Conservation (phyloP, 805 yeast species). For the Isabelozyma gotoi region DNA sequence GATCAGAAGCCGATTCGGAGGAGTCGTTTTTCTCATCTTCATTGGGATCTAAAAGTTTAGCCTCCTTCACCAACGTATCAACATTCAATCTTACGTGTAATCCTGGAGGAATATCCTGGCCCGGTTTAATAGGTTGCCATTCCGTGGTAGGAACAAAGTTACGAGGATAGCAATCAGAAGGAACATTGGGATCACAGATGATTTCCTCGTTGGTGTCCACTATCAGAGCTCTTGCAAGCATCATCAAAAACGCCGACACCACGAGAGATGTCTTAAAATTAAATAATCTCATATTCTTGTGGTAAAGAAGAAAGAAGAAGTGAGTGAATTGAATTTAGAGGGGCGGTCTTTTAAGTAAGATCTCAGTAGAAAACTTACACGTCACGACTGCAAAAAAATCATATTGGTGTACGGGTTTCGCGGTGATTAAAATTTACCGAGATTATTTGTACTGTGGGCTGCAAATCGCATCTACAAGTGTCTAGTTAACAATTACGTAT, state of each 20-base stretch:
- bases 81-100: conserved; percentile 72
- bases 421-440: too few species aligned
- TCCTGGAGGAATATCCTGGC: conserved; percentile 81
- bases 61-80: conserved; percentile 70
- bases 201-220: conserved; percentile 10
- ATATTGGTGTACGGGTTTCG: not conserved
- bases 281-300: not conserved
- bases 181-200: conserved; percentile 21
- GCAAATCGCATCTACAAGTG: too few species aligned
- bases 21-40: conserved; percentile 14
- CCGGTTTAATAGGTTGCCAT: conserved; percentile 70
- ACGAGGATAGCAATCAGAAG: conserved; percentile 59
- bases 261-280: not conserved
- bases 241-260: conserved; percentile 1
- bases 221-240: conserved; percentile 5
- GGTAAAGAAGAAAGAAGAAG: not conserved
- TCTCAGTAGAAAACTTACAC: not conserved
- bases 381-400: not conserved
- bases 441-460: too few species aligned
- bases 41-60: conserved; percentile 50
- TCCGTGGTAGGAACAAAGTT: conserved; percentile 61
- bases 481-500: not conserved
- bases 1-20: not conserved
- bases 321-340: too few species aligned
- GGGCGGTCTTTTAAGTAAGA: too few species aligned